phyloP scores from a whole-genome alignment of 169 alveolate genomes.

The Perkinsus olseni region DNA sequence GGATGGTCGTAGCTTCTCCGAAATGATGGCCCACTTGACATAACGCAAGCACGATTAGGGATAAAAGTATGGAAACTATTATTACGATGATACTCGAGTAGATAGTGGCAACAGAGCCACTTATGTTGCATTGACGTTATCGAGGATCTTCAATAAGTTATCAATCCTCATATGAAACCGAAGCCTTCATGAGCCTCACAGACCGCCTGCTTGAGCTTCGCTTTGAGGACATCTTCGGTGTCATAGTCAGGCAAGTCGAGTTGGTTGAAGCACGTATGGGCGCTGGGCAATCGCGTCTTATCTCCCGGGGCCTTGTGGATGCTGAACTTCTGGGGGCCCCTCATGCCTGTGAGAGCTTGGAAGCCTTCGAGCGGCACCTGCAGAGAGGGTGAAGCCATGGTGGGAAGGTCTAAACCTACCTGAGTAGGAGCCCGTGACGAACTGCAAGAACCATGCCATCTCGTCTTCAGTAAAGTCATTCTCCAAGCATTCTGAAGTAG shows the following conservation, averaged over 20 bases:
- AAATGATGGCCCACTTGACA: background rate
- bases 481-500: slow-evolving; percentile 19
- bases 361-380: slow-evolving; percentile 99
- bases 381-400: slow-evolving; percentile 21
- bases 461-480: background rate
- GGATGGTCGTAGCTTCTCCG: no score
- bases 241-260: slow-evolving; percentile 95
- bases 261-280: slow-evolving; percentile 97
- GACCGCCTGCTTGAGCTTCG: slow-evolving; percentile 30
- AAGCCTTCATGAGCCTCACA: slow-evolving; percentile 37
- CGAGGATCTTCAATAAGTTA: background rate
- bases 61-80: background rate
- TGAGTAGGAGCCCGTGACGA: slow-evolving; percentile 83
- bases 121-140: background rate
- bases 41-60: background rate
- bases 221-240: slow-evolving; percentile 74
- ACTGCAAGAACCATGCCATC: slow-evolving; percentile 48
- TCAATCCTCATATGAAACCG: slow-evolving; percentile 20
- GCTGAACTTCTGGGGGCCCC: slow-evolving; percentile 94
- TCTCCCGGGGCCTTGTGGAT: slow-evolving; percentile 81
- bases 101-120: background rate
- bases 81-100: background rate
- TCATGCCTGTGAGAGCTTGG: slow-evolving; percentile 91
- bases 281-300: slow-evolving; percentile 89
- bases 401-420: slow-evolving; percentile 4